Base-by-base conservation (phyloP, 2,329 filamentous ascomycete species). In the Ophiostoma sp. region DNA sequence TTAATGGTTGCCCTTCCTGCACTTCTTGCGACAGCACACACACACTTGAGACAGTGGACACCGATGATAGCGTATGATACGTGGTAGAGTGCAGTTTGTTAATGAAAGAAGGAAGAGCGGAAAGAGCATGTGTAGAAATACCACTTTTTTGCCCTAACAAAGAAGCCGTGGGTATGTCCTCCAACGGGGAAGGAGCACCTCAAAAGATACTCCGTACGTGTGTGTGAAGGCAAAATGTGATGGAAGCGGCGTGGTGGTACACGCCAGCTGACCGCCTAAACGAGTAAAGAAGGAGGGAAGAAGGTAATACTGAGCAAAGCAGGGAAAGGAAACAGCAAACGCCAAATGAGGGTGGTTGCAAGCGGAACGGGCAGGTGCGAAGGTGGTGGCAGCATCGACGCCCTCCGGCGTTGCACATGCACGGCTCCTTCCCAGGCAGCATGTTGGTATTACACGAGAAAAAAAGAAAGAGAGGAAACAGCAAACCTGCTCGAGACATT, bases 321-420 rank as follows among this genome's bases (percentile, higher is more conserved):
- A 36, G 8, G 36, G n/a, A 33, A 45, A 42, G 36, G 33, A 45
- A 12, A 31, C 61, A 68, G 42, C 45, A 31, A 69, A 50, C 45
- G 31, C 28, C 45, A 28, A 69, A 52, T 36, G 19, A 36, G 64
- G 45, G 17, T 12, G 64, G 64, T 15, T 52, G 66, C 45, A 52
- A 28, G 45, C 64, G 25, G 64, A 48, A 22, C 64, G 36, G 61
- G 61, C 42, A 68, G 64, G 64, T 33, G 64, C 64, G 61, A 64
- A 6, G 42, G 42, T n/a, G 64, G 64, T 33, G 42, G 42, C 42
- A 50, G 64, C 42, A 68, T 66, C 39, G 22, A 31, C 22, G 28
- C 22, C 17, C 11, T 33, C 31, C 36, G 36, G 63, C 1, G 64
- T 68, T 50, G 42, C 64, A 50, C 42, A 22, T 50, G 42, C 64